Percentiles rank a stretch among this genome's conserved stretches.
Conservation (phyloP, 306 rosid species). For the Trifolium fragiferum region DNA sequence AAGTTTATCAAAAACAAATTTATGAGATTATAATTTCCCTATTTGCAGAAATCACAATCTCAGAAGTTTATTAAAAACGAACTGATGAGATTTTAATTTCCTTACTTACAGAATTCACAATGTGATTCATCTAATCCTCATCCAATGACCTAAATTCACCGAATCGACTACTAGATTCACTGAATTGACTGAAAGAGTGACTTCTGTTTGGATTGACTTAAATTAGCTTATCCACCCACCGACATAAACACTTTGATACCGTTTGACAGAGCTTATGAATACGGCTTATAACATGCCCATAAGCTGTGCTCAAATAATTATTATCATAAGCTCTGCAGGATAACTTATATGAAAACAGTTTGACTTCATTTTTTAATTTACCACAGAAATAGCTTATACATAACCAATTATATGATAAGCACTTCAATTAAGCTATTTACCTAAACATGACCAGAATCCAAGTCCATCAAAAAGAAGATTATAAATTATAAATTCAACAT, state of each 20-base stretch:
- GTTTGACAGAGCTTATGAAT: background rate
- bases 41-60: background rate
- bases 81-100: too few species aligned
- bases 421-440: background rate
- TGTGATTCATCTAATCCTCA: background rate
- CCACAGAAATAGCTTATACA: background rate
- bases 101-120: background rate
- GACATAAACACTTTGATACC: background rate
- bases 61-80: background rate
- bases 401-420: background rate
- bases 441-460: background rate
- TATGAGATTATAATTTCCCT: background rate
- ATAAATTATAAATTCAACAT: slow-evolving; percentile 24
- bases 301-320: background rate
- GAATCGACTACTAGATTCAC: background rate
- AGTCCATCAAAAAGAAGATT: background rate
- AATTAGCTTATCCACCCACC: background rate
- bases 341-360: background rate
- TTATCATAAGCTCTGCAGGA: background rate
- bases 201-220: background rate
- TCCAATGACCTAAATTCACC: slow-evolving; percentile 1
- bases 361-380: background rate
- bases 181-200: background rate
- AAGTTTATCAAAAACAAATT: background rate
- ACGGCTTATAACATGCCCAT: background rate